Evolutionary conservation across 169 alveolate species (phyloP), one percentile per base, ranked within the genome.

Genomic region (Babesia caballi): DNA sequence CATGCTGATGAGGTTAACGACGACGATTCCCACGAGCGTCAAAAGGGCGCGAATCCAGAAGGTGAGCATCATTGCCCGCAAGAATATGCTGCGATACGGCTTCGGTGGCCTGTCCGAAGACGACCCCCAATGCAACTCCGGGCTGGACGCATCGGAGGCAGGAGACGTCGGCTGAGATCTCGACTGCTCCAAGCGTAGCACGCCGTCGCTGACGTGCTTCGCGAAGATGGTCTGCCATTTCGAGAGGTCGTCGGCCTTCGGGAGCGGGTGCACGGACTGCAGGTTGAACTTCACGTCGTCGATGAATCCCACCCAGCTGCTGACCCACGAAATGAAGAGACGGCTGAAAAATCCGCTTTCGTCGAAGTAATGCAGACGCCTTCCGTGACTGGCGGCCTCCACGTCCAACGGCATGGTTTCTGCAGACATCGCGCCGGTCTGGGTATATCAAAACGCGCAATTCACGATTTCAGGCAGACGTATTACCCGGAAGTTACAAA

Each of bases 41-140:
- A 69, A 12, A 60, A 69, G 60, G 8, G 53, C 57, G 17, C 82
- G 47, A 4, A 38, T 21, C 82, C 82, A 69, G 41, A 69, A 69
- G 30, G 82, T 69, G 25, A 69, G 70, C 25, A 54, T 15, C n/a
- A 69, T 36, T 11, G 82, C 82, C 12, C 82, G n/a, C 44, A 69
- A 23, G 12, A 69, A 42, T 17, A 69, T 69, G 11, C 35, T 35
- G 14, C 42, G 46, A 30, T 25, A 44, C n/a, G 49, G 72, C 32
- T 42, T 61, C 3, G 44, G 44, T n/a, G n/a, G n/a, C n/a, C n/a
- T n/a, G n/a, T n/a, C n/a, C n/a, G n/a, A n/a, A n/a, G n/a, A n/a
- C 9, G 21, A 17, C n/a, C 28, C 28, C 8, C 35, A 52, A n/a
- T n/a, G n/a, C 44, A 11, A 12, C 3, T 11, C 2, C 44, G 44